Conservation (phyloP, 306 rosid genomes). For the Astragalus glycyphyllos region DNA sequence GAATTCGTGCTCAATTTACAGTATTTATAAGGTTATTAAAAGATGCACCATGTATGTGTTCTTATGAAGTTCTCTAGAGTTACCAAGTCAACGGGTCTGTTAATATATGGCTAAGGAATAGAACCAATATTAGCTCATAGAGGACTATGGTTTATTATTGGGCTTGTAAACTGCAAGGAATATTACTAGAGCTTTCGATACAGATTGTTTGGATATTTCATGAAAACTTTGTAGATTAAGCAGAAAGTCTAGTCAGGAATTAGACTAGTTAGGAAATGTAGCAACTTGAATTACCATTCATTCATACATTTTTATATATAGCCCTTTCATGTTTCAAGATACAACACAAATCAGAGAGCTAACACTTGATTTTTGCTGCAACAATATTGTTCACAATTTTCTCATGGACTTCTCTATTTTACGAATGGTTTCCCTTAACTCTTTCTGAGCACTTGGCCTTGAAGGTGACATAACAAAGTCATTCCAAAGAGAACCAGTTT, state of each 20-base stretch:
- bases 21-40: neutral
- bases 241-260: neutral
- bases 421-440: conserved; percentile 55
- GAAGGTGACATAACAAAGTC: conserved; percentile 59
- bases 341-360: too few relatives aligned
- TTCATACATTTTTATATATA: too few relatives aligned
- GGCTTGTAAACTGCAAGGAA: neutral
- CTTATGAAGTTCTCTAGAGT: conserved; percentile 3
- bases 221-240: neutral
- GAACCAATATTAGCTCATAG: conserved; percentile 10
- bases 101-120: conserved; percentile 19
- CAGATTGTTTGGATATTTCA: neutral
- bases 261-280: too few relatives aligned
- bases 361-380: too few relatives aligned
- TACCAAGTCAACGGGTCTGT: neutral
- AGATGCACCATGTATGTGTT: conserved; percentile 32
- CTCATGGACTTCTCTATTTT: conserved; percentile 52
- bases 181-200: neutral
- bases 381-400: conserved; percentile 17
- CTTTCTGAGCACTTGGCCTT: conserved; percentile 56
- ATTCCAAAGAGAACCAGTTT: conserved; percentile 69
- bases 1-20: conserved; percentile 13
- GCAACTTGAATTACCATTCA: too few relatives aligned
- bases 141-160: neutral
- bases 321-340: too few relatives aligned